phyloP scores from a whole-genome alignment of 116 monocot species.

The Cymodocea nodosa region DNA sequence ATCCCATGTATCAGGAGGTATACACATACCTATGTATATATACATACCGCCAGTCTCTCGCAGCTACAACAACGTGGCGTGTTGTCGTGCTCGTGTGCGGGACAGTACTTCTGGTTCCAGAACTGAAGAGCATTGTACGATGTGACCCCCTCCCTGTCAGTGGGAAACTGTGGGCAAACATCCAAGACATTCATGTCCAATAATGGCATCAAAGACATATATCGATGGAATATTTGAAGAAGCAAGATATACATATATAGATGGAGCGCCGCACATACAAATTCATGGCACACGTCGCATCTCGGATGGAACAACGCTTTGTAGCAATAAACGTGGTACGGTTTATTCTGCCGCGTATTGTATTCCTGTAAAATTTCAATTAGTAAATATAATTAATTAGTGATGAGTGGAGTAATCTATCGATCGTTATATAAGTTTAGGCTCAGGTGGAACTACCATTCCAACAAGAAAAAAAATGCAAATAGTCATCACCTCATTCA shows the following conservation, averaged over 20 bases:
- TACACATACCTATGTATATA: too few relatives aligned
- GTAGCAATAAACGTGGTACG: slow-evolving; percentile 81
- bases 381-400: too few relatives aligned
- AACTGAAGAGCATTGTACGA: slow-evolving; percentile 90
- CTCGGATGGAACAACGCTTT: slow-evolving; percentile 89
- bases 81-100: slow-evolving; percentile 71
- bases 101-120: slow-evolving; percentile 95
- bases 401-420: too few relatives aligned
- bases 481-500: slow-evolving; percentile 75
- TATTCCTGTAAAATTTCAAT: too few relatives aligned
- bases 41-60: slow-evolving; percentile 67
- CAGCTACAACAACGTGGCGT: slow-evolving; percentile 93
- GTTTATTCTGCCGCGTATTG: slow-evolving; percentile 30
- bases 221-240: too few relatives aligned
- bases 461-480: too few relatives aligned
- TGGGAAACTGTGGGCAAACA: slow-evolving; percentile 67
- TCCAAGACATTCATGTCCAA: too few relatives aligned
- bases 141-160: slow-evolving; percentile 68
- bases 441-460: too few relatives aligned
- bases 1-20: too few relatives aligned
- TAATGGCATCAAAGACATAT: neutral
- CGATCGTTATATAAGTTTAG: too few relatives aligned
- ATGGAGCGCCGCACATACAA: slow-evolving; percentile 50
- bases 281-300: slow-evolving; percentile 88
- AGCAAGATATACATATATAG: neutral